These are phyloP conservation scores for Rosa persica DNA, from an alignment of 306 rosid species.

Conservation along the genomic window DNA sequence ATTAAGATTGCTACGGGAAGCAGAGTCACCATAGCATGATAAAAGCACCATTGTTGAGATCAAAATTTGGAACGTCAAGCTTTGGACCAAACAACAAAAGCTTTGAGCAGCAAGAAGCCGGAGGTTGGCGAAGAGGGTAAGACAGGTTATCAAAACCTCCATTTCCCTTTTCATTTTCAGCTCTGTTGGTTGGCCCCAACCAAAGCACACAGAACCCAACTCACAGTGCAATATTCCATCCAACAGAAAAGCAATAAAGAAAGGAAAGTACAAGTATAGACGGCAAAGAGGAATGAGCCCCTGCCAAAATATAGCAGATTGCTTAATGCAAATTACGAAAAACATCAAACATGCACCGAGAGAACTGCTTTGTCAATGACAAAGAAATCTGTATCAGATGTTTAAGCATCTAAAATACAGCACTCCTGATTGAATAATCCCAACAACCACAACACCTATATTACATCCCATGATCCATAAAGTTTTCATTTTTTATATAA, in stretches of 20 bases:
- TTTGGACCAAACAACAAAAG: neutral
- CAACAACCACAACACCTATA: slow-evolving; percentile 57
- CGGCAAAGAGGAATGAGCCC: neutral
- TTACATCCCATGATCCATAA: slow-evolving; percentile 55
- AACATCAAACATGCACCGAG: slow-evolving; percentile 36
- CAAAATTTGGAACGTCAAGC: neutral
- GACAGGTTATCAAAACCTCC: neutral
- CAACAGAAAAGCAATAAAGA: neutral
- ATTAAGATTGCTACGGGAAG: neutral
- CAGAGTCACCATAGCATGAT: neutral
- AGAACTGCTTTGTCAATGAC: slow-evolving; percentile 36
- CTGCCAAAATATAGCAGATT: slow-evolving; percentile 2
- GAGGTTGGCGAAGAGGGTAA: neutral
- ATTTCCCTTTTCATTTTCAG: neutral
- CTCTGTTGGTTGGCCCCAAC: neutral
- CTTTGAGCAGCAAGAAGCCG: neutral
- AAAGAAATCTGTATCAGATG: slow-evolving; percentile 41
- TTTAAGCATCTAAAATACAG: slow-evolving; percentile 50
- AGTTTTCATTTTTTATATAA: slow-evolving; percentile 33
- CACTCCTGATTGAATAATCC: slow-evolving; percentile 47
- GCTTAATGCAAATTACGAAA: neutral
- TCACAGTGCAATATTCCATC: neutral
- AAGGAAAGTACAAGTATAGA: neutral
- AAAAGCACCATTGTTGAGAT: neutral
- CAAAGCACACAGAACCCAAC: neutral